phyloP scores from a whole-genome alignment of 306 rosid species.

The Medicago lupulina region DNA sequence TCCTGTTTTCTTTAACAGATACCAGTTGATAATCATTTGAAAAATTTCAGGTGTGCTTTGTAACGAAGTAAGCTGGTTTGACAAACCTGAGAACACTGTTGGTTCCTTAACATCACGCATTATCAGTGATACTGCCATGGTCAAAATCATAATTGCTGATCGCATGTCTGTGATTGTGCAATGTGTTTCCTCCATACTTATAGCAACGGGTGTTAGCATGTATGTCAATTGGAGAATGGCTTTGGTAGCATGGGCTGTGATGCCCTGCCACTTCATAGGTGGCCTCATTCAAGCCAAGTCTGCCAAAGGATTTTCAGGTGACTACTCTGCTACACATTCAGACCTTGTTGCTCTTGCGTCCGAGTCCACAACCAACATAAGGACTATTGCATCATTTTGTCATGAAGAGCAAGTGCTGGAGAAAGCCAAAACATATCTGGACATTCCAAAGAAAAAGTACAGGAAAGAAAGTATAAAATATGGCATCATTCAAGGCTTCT shows the following conservation, averaged over 20 bases:
- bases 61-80: constrained; percentile 90
- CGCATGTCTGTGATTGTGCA: constrained; percentile 88
- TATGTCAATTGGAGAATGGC: constrained; percentile 82
- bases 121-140: constrained; percentile 78
- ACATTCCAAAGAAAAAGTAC: constrained; percentile 68
- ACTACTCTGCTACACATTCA: constrained; percentile 70
- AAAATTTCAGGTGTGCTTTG: constrained; percentile 65
- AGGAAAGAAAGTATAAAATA: constrained; percentile 76
- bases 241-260: constrained; percentile 94
- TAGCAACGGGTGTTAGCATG: constrained; percentile 87
- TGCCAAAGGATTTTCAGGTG: constrained; percentile 87
- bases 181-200: constrained; percentile 83
- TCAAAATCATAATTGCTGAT: constrained; percentile 82
- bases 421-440: constrained; percentile 67
- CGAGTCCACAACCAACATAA: constrained; percentile 82
- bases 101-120: constrained; percentile 79
- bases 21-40: background rate
- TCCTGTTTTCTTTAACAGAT: constrained; percentile 19
- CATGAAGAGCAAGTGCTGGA: constrained; percentile 71
- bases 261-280: constrained; percentile 98
- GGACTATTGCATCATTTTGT: constrained; percentile 84
- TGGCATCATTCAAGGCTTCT: constrained; percentile 76
- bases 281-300: constrained; percentile 92
- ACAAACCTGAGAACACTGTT: constrained; percentile 73
- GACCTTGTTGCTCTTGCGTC: constrained; percentile 78